phyloP scores from a whole-genome alignment of 306 rosid species.

The Fragaria iinumae region DNA sequence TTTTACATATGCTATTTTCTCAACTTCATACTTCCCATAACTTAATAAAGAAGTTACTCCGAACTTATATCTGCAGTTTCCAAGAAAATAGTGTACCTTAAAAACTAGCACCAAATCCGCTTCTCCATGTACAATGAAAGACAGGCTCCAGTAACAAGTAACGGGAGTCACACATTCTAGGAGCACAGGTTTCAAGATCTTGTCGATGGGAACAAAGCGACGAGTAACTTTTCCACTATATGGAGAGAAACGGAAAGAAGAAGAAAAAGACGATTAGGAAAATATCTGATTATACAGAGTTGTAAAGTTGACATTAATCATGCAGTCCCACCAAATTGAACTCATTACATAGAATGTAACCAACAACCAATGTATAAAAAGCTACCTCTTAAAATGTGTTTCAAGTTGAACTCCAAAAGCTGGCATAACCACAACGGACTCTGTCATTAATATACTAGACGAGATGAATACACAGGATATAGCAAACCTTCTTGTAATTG shows the following conservation, averaged over 20 bases:
- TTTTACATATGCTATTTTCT: background rate
- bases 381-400: conserved; percentile 68
- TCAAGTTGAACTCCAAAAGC: conserved; percentile 95
- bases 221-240: conserved; percentile 65
- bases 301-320: background rate
- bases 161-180: conserved; percentile 84
- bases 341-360: background rate
- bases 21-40: background rate
- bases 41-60: background rate
- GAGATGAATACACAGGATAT: background rate
- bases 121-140: conserved; percentile 62
- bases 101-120: conserved; percentile 61
- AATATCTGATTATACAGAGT: conserved; percentile 10
- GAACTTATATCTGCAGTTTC: background rate
- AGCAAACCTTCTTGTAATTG: conserved; percentile 8
- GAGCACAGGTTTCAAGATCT: conserved; percentile 73
- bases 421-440: conserved; percentile 80
- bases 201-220: conserved; percentile 69
- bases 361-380: background rate
- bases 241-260: background rate
- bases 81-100: conserved; percentile 44
- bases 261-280: background rate
- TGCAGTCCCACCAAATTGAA: background rate
- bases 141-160: conserved; percentile 88
- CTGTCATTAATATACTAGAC: conserved; percentile 38